Base-by-base conservation (phyloP, 441 rosid genomes). In the Erysimum cheiri region DNA sequence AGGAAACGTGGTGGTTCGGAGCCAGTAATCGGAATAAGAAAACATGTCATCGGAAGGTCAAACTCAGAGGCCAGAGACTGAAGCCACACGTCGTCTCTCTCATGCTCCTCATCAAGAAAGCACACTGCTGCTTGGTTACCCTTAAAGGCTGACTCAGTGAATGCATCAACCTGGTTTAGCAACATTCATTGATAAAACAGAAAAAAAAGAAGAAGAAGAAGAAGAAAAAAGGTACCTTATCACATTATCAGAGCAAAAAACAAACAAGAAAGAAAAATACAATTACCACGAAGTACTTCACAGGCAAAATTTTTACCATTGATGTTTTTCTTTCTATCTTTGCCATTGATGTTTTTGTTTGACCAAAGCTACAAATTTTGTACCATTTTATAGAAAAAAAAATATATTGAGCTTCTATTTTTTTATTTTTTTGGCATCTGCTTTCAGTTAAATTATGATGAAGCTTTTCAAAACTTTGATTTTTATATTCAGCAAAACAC, bases 81-180 rank as follows among this genome's bases (percentile, higher is more conserved):
- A 40, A 88, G 33, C 95, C 95, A 89, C 14, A 71, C 43, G 24
- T 86, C 88, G 43, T 84, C 85, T 71, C 71, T 83, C 22, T 82
- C 91, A 54, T 86, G 82, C 43, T 85, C 83, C 4, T 13, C 37
- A 17, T 57, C 71, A 31, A 65, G 77, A 39, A 72, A 37, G 52
- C 92, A 91, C 4, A 87, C 90, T 3, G 82, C 89, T 0, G 93
- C 89, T 4, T 84, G 92, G 76, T 87, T 89, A 4, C 96, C 89
- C 69, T 83, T 82, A 77, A 87, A 91, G 1, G 89, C 78, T 2
- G 86, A 69, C 24, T 77, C 86, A 0, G 91, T 72, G 78, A 91
- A 91, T 1, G 93, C 91, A 55, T 91, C 90, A 53, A 87, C 91
- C 93, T 88, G 72, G 60, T 60, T 33, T 17, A 3, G 6, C 13